Percentiles rank a stretch among this genome's conserved stretches.
These are phyloP conservation scores for Blastocystis sp. DNA, from an alignment of 352 stramenopile genomes.

Conservation along the genomic window DNA sequence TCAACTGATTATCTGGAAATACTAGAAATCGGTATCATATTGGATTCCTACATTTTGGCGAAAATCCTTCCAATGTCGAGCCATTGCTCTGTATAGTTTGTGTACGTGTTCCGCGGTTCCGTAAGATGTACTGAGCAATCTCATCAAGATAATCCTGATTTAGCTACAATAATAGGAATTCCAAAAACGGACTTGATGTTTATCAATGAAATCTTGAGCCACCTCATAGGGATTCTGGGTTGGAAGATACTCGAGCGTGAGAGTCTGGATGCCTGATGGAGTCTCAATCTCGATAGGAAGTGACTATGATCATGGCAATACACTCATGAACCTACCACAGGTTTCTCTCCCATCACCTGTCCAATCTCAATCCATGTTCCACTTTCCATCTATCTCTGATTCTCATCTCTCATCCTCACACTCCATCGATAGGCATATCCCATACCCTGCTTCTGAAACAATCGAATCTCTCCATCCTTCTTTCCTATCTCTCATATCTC, in stretches of 20 bases:
- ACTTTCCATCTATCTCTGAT: neutral
- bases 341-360: neutral
- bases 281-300: conserved; percentile 43
- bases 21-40: neutral
- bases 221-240: conserved; percentile 39
- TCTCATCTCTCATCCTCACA: neutral
- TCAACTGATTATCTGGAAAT: neutral
- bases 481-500: neutral
- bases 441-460: neutral
- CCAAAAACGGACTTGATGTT: neutral
- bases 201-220: conserved; percentile 43
- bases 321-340: neutral
- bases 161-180: neutral
- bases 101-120: conserved; percentile 19
- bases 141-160: conserved; percentile 50
- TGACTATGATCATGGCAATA: neutral
- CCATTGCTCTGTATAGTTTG: neutral
- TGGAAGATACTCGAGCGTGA: neutral
- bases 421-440: conserved; percentile 38
- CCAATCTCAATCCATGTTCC: conserved; percentile 49
- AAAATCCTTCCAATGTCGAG: neutral
- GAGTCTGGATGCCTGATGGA: neutral
- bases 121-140: conserved; percentile 33
- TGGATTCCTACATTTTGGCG: neutral
- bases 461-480: conserved; percentile 11